Evolutionary conservation across 2,329 filamentous ascomycete species (phyloP).

Genomic region (Grosmannia serpens): DNA sequence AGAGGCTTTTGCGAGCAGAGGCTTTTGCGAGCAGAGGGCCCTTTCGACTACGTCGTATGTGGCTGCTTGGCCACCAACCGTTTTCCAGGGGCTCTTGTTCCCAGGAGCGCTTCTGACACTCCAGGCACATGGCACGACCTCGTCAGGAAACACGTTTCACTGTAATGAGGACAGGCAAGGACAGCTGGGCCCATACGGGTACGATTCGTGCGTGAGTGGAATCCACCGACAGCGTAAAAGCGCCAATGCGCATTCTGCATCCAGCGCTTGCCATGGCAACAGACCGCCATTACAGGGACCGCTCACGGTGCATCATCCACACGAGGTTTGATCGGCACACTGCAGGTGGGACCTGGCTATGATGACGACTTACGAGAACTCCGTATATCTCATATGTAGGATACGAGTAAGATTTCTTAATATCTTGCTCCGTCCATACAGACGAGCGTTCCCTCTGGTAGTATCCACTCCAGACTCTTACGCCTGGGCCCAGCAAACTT

Average conservation of each 20-base stretch:
- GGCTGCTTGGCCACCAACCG: too few species aligned
- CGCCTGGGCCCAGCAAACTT: too few species aligned
- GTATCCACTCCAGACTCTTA: too few species aligned
- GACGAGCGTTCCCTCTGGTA: too few species aligned
- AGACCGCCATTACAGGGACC: neutral
- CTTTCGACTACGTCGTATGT: too few species aligned
- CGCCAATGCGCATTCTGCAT: neutral
- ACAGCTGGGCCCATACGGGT: neutral
- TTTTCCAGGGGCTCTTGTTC: too few species aligned
- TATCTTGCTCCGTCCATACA: too few species aligned
- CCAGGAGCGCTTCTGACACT: too few species aligned
- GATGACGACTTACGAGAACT: neutral
- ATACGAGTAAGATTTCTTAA: neutral
- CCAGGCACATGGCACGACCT: neutral
- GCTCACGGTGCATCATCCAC: neutral
- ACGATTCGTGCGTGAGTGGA: neutral
- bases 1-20: neutral
- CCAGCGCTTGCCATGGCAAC: neutral
- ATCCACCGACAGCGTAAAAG: neutral
- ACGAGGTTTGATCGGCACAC: neutral
- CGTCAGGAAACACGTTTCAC: neutral
- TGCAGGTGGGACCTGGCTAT: neutral
- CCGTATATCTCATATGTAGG: neutral
- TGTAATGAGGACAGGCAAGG: neutral
- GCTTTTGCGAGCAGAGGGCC: too few species aligned